These are phyloP conservation scores for Pachysandra terminalis DNA, from an alignment of 164 flowering plant species.

Conservation along the genomic window DNA sequence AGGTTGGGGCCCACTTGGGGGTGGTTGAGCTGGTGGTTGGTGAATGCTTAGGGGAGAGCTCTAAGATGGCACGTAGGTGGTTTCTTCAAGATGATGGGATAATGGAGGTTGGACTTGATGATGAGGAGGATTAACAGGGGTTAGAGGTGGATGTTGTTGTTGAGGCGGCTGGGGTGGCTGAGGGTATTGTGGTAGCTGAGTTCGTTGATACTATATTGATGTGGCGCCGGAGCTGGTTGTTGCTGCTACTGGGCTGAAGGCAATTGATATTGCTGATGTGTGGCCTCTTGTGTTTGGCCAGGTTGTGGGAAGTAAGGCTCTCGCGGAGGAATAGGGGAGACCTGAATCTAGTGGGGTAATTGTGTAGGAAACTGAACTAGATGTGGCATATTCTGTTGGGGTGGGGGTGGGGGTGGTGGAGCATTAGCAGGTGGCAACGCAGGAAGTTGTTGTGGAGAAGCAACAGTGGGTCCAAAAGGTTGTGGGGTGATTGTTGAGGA, in stretches of 20 bases:
- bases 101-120: slow-evolving; percentile 43
- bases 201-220: slow-evolving; percentile 47
- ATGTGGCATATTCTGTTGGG: slow-evolving; percentile 24
- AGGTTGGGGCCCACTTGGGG: slow-evolving; percentile 40
- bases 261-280: slow-evolving; percentile 54
- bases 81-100: slow-evolving; percentile 61
- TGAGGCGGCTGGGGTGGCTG: slow-evolving; percentile 50
- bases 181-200: slow-evolving; percentile 38
- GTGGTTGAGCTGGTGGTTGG: slow-evolving; percentile 44
- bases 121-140: slow-evolving; percentile 37
- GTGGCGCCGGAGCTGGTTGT: slow-evolving; percentile 35
- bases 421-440: slow-evolving; percentile 24
- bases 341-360: slow-evolving; percentile 37
- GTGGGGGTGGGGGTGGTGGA: slow-evolving; percentile 30
- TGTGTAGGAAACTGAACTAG: slow-evolving; percentile 36
- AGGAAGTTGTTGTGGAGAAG: slow-evolving; percentile 34
- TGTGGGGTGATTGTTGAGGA: slow-evolving; percentile 33
- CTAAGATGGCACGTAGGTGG: slow-evolving; percentile 50
- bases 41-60: slow-evolving; percentile 52
- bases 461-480: slow-evolving; percentile 29
- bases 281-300: slow-evolving; percentile 41
- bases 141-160: slow-evolving; percentile 35
- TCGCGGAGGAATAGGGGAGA: slow-evolving; percentile 38
- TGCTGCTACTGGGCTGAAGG: slow-evolving; percentile 49
- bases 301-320: slow-evolving; percentile 51